phyloP scores from a whole-genome alignment of 768 basidiomycete genomes.

The Leccinellum rugosiceps region DNA sequence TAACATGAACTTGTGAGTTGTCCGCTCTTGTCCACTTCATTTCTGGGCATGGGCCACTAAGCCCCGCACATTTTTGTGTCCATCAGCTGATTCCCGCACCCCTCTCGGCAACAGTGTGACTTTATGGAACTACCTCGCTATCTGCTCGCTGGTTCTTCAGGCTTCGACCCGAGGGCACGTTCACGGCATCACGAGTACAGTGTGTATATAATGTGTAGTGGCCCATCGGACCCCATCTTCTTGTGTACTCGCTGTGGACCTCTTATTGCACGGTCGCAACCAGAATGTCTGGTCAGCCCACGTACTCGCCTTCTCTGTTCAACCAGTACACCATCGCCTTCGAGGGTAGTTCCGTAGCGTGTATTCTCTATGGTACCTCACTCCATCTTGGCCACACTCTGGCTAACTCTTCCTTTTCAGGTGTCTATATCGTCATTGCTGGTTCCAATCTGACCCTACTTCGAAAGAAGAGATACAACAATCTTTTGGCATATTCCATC shows the following conservation, averaged over 20 bases:
- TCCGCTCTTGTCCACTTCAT: neutral
- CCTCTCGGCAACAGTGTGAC: slow-evolving; percentile 4
- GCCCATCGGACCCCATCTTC: neutral
- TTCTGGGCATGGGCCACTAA: neutral
- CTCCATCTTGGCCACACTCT: too few relatives aligned
- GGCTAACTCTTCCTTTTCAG: neutral
- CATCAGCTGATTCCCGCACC: slow-evolving; percentile 1
- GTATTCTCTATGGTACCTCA: slow-evolving; percentile 17
- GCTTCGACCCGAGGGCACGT: neutral
- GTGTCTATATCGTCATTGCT: slow-evolving; percentile 14
- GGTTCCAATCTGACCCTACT: slow-evolving; percentile 14
- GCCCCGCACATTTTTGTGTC: neutral
- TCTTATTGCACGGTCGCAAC: too few relatives aligned
- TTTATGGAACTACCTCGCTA: neutral
- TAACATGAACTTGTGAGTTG: neutral
- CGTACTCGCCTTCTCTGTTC: slow-evolving; percentile 11
- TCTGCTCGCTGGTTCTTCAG: neutral
- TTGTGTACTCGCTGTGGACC: too few relatives aligned
- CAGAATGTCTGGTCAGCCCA: slow-evolving; percentile 16
- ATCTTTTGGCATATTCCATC: slow-evolving; percentile 12
- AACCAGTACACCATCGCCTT: slow-evolving; percentile 21
- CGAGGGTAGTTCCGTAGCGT: slow-evolving; percentile 19
- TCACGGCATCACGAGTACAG: neutral
- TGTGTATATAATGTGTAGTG: slow-evolving; percentile 9
- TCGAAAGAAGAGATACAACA: slow-evolving; percentile 11